These are phyloP conservation scores for Amanita pseudoporphyria DNA, from an alignment of 768 basidiomycete genomes.

Conservation along the genomic window DNA sequence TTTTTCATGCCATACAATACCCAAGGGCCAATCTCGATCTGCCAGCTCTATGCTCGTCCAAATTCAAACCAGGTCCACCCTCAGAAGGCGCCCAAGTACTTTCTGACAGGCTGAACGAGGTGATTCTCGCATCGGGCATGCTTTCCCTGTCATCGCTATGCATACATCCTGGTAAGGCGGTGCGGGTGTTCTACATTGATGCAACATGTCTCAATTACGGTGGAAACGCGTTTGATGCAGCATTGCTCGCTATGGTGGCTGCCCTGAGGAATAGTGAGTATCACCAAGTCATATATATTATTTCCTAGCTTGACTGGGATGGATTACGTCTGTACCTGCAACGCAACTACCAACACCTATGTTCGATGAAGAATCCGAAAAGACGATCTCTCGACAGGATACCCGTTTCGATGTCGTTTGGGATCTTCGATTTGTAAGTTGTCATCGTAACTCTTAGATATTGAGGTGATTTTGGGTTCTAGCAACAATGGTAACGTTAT, in stretches of 20 bases:
- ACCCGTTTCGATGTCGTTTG: slow-evolving; percentile 59
- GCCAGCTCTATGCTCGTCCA: slow-evolving; percentile 85
- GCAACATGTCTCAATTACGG: slow-evolving; percentile 96
- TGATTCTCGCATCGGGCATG: slow-evolving; percentile 58
- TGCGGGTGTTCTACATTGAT: slow-evolving; percentile 93
- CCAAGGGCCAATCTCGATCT: too few relatives aligned
- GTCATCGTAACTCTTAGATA: not conserved
- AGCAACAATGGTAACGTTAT: too few relatives aligned
- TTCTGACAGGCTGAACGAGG: slow-evolving; percentile 73
- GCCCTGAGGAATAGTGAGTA: slow-evolving; percentile 84
- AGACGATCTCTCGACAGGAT: slow-evolving; percentile 42
- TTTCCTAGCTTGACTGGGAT: not conserved
- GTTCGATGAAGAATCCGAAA: slow-evolving; percentile 57
- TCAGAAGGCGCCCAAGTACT: slow-evolving; percentile 90
- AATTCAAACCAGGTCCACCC: slow-evolving; percentile 94
- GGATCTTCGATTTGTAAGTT: slow-evolving; percentile 71
- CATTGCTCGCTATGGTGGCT: slow-evolving; percentile 78
- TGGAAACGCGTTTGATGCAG: slow-evolving; percentile 90
- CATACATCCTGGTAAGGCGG: slow-evolving; percentile 69
- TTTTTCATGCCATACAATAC: slow-evolving; percentile 96
- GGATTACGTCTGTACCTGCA: slow-evolving; percentile 22
- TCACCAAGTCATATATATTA: too few relatives aligned
- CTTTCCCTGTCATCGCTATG: too few relatives aligned
- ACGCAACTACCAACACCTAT: slow-evolving; percentile 63
- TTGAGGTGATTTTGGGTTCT: too few relatives aligned